Percentiles rank a stretch among this genome's conserved stretches.
These are phyloP conservation scores for Carex scoparia DNA, from an alignment of 176 grass and related monocot species.

Conservation along the genomic window DNA sequence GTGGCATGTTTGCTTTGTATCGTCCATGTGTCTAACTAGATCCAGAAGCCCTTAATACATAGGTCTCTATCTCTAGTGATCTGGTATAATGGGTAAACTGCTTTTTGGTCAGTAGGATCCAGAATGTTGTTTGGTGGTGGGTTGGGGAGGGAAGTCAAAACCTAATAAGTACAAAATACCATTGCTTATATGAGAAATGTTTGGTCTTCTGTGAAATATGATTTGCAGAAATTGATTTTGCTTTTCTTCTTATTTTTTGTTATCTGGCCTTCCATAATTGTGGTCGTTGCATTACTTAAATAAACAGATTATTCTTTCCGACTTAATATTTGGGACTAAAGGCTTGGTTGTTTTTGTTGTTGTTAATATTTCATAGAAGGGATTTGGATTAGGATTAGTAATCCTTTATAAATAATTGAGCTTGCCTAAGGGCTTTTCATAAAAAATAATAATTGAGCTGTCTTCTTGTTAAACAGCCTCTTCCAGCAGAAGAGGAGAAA, in stretches of 20 bases:
- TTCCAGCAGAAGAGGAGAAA: conserved; percentile 68
- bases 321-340: neutral
- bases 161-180: neutral
- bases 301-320: neutral
- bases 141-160: neutral
- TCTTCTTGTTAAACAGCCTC: conserved; percentile 39
- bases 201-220: neutral
- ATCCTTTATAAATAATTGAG: neutral
- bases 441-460: neutral
- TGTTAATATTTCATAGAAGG: neutral
- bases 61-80: neutral
- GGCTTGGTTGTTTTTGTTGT: too few relatives aligned
- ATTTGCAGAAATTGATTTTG: neutral
- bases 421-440: too few relatives aligned
- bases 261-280: too few relatives aligned
- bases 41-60: too few relatives aligned
- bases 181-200: neutral
- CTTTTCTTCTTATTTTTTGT: neutral
- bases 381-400: neutral
- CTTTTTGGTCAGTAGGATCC: neutral
- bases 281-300: too few relatives aligned
- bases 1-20: neutral
- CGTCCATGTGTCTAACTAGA: neutral
- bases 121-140: neutral
- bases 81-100: neutral